phyloP scores from a whole-genome alignment of 1,139 yeast species.

The Candida freyschussii region DNA sequence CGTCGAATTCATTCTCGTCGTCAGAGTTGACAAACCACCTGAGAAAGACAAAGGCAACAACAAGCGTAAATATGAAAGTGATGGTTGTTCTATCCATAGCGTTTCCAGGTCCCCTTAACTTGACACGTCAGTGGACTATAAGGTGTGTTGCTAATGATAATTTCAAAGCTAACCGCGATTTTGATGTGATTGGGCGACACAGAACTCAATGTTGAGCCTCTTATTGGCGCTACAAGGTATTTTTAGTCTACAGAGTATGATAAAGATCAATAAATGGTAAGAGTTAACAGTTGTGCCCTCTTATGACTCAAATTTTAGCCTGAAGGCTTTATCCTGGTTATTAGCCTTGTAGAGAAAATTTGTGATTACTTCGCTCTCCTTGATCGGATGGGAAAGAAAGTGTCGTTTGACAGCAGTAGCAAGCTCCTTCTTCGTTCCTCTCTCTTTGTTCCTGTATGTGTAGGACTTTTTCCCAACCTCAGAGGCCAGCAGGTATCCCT shows the following conservation, averaged over 20 bases:
- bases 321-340: conserved; percentile 34
- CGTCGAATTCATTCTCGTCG: conserved; percentile 19
- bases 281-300: no score
- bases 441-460: conserved; percentile 37
- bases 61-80: conserved; percentile 44
- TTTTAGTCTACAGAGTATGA: no score
- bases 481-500: conserved; percentile 57
- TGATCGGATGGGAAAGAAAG: conserved; percentile 53
- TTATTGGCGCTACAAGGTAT: no score
- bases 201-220: no score
- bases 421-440: conserved; percentile 51
- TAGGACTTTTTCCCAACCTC: conserved; percentile 62
- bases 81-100: conserved; percentile 51
- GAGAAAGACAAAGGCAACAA: conserved; percentile 49
- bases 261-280: no score
- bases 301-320: conserved; percentile 17
- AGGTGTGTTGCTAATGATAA: no score
- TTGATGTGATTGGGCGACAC: no score
- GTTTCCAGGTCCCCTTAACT: no score
- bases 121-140: no score
- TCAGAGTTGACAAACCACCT: conserved; percentile 60
- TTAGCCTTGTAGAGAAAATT: conserved; percentile 73
- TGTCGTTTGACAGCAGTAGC: conserved; percentile 58
- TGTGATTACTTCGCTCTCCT: conserved; percentile 75
- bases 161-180: no score